phyloP scores from a whole-genome alignment of 2,329 filamentous ascomycete genomes.

The Cylindrodendrum hubeiense region DNA sequence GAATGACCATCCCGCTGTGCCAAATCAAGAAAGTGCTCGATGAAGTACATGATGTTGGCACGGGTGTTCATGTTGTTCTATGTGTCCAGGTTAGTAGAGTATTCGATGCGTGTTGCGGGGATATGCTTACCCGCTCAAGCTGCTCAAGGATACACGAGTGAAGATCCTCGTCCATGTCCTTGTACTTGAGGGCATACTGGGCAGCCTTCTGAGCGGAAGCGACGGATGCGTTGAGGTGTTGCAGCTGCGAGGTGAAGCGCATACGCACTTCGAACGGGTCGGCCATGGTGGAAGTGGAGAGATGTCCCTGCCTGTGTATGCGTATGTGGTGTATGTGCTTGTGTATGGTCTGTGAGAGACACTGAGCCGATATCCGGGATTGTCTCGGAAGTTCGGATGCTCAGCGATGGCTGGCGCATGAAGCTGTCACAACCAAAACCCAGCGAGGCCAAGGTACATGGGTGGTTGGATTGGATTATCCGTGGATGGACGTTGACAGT shows the following conservation, averaged over 20 bases:
- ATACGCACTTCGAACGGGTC: slow-evolving; percentile 99
- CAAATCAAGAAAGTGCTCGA: slow-evolving; percentile 93
- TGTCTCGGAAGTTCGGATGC: slow-evolving; percentile 27
- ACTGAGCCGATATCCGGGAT: slow-evolving; percentile 13
- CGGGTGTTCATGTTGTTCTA: slow-evolving; percentile 96
- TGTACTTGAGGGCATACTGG: slow-evolving; percentile 93
- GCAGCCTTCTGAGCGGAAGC: slow-evolving; percentile 92
- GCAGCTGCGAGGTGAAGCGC: slow-evolving; percentile 91
- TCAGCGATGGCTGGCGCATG: slow-evolving; percentile 28
- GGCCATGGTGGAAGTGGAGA: slow-evolving; percentile 56
- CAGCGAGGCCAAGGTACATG: slow-evolving; percentile 29
- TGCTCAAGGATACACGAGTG: slow-evolving; percentile 98
- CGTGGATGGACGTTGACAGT: slow-evolving; percentile 35
- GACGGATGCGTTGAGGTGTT: slow-evolving; percentile 91
- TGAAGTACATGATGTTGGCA: slow-evolving; percentile 99
- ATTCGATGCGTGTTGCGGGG: neutral
- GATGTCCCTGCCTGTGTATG: neutral
- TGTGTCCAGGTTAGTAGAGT: slow-evolving; percentile 22
- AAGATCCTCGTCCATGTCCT: slow-evolving; percentile 95
- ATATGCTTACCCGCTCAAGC: slow-evolving; percentile 76
- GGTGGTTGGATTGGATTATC: slow-evolving; percentile 27
- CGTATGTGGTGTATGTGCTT: neutral
- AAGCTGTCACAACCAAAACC: slow-evolving; percentile 32
- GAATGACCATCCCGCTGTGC: slow-evolving; percentile 80
- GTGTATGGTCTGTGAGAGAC: slow-evolving; percentile 7